Percentiles rank a stretch among this genome's conserved stretches.
These are phyloP conservation scores for Quercus robur DNA, from an alignment of 306 rosid species.

Conservation along the genomic window DNA sequence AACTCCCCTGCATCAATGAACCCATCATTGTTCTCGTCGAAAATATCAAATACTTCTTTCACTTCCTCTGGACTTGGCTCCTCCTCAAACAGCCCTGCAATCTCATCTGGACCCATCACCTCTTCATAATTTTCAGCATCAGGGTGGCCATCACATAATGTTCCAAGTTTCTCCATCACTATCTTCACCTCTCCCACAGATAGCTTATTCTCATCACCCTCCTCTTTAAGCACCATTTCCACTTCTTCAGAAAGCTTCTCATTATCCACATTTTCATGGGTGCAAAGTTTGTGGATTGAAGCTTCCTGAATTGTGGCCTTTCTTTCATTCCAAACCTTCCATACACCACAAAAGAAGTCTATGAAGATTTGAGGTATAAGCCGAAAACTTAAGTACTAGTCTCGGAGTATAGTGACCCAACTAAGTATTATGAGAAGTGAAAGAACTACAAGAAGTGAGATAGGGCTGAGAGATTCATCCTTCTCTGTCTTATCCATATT, in stretches of 20 bases:
- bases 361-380: slow-evolving; percentile 2
- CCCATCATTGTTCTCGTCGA: slow-evolving; percentile 50
- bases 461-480: background rate
- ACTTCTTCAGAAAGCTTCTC: background rate
- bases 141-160: background rate
- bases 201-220: background rate
- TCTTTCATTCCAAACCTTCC: background rate
- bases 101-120: slow-evolving; percentile 1
- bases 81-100: slow-evolving; percentile 29
- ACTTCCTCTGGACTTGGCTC: slow-evolving; percentile 42
- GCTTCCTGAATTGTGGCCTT: background rate
- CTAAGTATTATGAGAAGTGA: background rate
- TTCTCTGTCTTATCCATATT: slow-evolving; percentile 6
- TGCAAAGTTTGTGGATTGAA: background rate
- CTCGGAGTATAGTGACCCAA: background rate
- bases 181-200: slow-evolving; percentile 18
- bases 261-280: background rate
- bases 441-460: background rate
- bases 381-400: slow-evolving; percentile 4
- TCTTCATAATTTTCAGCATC: background rate
- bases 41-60: slow-evolving; percentile 42
- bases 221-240: background rate
- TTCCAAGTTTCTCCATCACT: slow-evolving; percentile 24
- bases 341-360: background rate
- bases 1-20: slow-evolving; percentile 51